A percentile compares a stretch with the other conserved stretches of the same genome.
phyloP scores from a whole-genome alignment of 345 rosid genomes.

The Linum tenue region DNA sequence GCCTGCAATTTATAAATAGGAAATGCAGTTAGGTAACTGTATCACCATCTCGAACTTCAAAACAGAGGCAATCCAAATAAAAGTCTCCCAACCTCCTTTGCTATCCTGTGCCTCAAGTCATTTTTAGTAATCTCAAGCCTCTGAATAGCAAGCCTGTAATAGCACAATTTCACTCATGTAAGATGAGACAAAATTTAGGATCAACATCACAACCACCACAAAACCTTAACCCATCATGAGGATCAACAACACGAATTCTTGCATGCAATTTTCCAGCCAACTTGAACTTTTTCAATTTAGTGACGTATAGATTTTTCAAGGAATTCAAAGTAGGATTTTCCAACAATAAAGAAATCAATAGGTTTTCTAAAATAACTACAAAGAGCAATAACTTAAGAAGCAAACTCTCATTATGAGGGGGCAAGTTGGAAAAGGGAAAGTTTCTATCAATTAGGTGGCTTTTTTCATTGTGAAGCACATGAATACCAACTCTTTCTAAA shows the following conservation, averaged over 20 bases:
- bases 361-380: too few species aligned
- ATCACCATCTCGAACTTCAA: slow-evolving; percentile 9
- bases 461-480: too few species aligned
- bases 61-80: slow-evolving; percentile 12
- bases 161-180: slow-evolving; percentile 6
- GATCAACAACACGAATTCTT: neutral
- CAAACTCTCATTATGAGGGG: too few species aligned
- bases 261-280: neutral
- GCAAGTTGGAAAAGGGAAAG: too few species aligned
- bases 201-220: neutral
- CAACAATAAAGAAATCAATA: too few species aligned
- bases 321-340: too few species aligned
- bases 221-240: neutral
- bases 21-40: slow-evolving; percentile 19
- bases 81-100: slow-evolving; percentile 67
- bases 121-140: slow-evolving; percentile 92
- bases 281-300: neutral
- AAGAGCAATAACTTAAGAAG: too few species aligned
- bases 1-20: slow-evolving; percentile 39
- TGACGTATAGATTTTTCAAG: neutral
- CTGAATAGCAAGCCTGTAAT: slow-evolving; percentile 84
- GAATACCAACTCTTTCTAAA: too few species aligned
- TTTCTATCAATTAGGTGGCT: too few species aligned
- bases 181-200: neutral
- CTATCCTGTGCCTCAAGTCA: slow-evolving; percentile 85